These are phyloP conservation scores for Wickerhamomyces sp. DNA, from an alignment of 1,139 yeast genomes.

Conservation along the genomic window DNA sequence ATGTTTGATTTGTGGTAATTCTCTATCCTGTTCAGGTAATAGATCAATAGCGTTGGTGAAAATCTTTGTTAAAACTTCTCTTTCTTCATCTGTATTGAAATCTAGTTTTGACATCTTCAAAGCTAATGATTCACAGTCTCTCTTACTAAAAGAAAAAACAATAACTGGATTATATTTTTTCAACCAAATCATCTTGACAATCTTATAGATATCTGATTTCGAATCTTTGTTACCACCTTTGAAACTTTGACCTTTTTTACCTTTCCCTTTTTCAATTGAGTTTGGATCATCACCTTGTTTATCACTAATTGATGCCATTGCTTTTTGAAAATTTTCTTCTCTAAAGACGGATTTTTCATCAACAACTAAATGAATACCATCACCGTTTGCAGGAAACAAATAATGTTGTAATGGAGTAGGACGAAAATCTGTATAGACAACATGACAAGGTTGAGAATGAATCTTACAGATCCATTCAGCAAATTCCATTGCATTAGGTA, in stretches of 20 bases:
- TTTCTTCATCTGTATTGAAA: constrained; percentile 88
- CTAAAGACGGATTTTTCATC: constrained; percentile 96
- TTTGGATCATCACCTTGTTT: constrained; percentile 80
- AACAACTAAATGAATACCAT: constrained; percentile 94
- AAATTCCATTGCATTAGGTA: constrained; percentile 97
- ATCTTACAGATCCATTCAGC: constrained; percentile 98
- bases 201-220: constrained; percentile 89
- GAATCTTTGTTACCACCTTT: constrained; percentile 87
- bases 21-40: constrained; percentile 85
- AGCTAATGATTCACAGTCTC: constrained; percentile 94
- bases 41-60: constrained; percentile 84
- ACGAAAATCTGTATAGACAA: constrained; percentile 96
- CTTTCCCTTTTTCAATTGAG: constrained; percentile 49
- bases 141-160: constrained; percentile 92
- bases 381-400: constrained; percentile 94
- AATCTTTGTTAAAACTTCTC: constrained; percentile 82
- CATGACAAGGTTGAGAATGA: constrained; percentile 96
- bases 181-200: constrained; percentile 95
- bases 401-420: constrained; percentile 98
- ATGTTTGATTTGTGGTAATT: constrained; percentile 89
- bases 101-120: constrained; percentile 92
- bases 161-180: constrained; percentile 96
- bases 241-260: constrained; percentile 78
- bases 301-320: constrained; percentile 90
- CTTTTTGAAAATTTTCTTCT: constrained; percentile 96